phyloP scores from a whole-genome alignment of 208 protist species.

The Crithidia acanthocephali region DNA sequence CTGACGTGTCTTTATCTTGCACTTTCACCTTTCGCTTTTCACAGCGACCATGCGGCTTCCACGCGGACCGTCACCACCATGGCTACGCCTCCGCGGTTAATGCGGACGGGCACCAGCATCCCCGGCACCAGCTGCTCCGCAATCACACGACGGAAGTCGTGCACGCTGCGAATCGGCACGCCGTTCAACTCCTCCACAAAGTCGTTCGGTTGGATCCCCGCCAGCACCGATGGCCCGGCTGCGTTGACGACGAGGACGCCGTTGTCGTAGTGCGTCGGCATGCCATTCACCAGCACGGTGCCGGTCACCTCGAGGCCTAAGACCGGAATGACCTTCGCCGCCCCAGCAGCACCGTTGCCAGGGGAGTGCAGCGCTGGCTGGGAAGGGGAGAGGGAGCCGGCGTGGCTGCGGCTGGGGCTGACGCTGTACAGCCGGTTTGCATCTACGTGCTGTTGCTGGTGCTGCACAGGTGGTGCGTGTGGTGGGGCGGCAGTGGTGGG shows the following conservation, averaged over 20 bases:
- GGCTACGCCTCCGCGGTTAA: conserved; percentile 50
- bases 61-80: conserved; percentile 42
- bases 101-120: conserved; percentile 41
- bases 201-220: conserved; percentile 68
- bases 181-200: conserved; percentile 53
- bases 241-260: conserved; percentile 74
- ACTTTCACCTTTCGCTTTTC: background rate
- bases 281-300: conserved; percentile 55
- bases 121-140: conserved; percentile 34
- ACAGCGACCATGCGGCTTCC: conserved; percentile 31
- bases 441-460: background rate
- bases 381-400: conserved; percentile 9
- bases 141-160: conserved; percentile 57
- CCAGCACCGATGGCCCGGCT: conserved; percentile 52
- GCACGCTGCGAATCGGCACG: conserved; percentile 37
- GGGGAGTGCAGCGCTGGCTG: background rate
- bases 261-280: conserved; percentile 54
- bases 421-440: background rate
- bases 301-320: conserved; percentile 71
- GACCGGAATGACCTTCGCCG: conserved; percentile 29
- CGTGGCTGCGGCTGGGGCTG: conserved; percentile 8
- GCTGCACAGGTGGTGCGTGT: background rate
- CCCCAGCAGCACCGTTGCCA: background rate
- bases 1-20: no score
- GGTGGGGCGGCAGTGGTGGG: background rate